Evolutionary conservation across 1,139 yeast genomes (phyloP).

Genomic region (Yamadazyma buinensis): DNA sequence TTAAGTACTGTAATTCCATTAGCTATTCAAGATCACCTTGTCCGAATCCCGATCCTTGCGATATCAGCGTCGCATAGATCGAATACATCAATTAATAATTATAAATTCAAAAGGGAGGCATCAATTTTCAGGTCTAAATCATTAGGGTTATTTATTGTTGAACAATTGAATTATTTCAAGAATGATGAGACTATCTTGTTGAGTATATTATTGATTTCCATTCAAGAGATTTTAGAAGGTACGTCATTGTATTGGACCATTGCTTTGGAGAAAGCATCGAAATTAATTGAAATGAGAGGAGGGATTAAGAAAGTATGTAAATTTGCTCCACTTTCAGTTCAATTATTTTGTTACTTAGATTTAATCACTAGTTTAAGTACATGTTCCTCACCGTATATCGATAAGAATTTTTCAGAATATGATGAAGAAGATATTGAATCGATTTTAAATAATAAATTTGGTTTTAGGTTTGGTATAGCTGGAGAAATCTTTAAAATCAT

Average conservation of each 20-base stretch:
- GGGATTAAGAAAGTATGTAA: constrained; percentile 14
- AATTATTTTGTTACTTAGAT: constrained; percentile 20
- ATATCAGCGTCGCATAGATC: constrained; percentile 19
- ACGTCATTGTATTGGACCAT: constrained; percentile 17
- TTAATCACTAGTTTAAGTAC: constrained; percentile 19
- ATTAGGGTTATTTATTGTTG: constrained; percentile 13
- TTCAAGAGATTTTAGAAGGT: constrained; percentile 19
- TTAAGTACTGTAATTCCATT: constrained; percentile 17
- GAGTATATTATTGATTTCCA: constrained; percentile 15
- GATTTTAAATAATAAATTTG: constrained; percentile 18
- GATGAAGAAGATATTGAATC: constrained; percentile 16
- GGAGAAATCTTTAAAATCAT: constrained; percentile 20
- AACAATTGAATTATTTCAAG: constrained; percentile 9
- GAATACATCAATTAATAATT: constrained; percentile 5
- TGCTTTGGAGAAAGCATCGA: constrained; percentile 17
- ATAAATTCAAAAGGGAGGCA: constrained; percentile 13
- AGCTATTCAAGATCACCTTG: constrained; percentile 13
- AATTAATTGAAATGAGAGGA: constrained; percentile 16
- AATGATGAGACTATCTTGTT: constrained; percentile 13
- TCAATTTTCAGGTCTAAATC: constrained; percentile 15
- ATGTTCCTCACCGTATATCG: constrained; percentile 17
- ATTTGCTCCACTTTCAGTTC: constrained; percentile 17
- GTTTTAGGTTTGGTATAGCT: constrained; percentile 20
- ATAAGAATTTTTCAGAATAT: constrained; percentile 10
- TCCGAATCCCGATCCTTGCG: constrained; percentile 17